Base-by-base conservation (phyloP, 2,329 filamentous ascomycete genomes). In the Aspergillus udagawae region DNA sequence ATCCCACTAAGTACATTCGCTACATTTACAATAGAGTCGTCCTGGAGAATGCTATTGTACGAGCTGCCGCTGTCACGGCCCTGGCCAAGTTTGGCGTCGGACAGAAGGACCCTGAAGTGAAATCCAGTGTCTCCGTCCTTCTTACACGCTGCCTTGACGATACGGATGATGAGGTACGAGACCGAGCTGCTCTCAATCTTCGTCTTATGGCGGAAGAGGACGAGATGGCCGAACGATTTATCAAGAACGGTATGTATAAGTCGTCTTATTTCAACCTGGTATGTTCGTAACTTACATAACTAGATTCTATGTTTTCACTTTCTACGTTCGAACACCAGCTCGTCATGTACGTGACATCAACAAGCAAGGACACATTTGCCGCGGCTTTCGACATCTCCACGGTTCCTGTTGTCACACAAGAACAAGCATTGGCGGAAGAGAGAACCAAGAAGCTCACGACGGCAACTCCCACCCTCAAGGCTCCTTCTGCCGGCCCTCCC, bases 21-120 rank as follows among this genome's bases (percentile, higher is more conserved):
- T 99, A 97, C 77, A 99, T 99, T 71, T 99, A 99, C 81, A 99
- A 99, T 80, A 86, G 94, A 58, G 93, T 99, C 23, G 94, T 99
- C 17, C 80, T 99, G 53, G 94, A 99, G 77, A 99, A 99, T 72
- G 92, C 94, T 44, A 92, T 97, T 61, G 92, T 99, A 21, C 86
- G 94, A 65, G 94, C 94, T 51, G 92, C 94, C 9, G 94, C 94
- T 53, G 95, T 97, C 25, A 97, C 94, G 25, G 94, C 94, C 2
- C 79, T 99, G 61, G 91, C 93, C 68, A 99, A 97, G 76, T 99
- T 99, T 70, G 94, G 94, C 67, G 93, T 97, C 57, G 92, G 91
- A 35, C 94, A 97, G 76, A 92, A 95, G 77, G 94, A 97, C 70
- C 87, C 90, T 0, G 94, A 99, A 74, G 91, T 99, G 69, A 97